Evolutionary conservation across 108 stramenopile species (phyloP).

Genomic region (Skeletonema menzelii): DNA sequence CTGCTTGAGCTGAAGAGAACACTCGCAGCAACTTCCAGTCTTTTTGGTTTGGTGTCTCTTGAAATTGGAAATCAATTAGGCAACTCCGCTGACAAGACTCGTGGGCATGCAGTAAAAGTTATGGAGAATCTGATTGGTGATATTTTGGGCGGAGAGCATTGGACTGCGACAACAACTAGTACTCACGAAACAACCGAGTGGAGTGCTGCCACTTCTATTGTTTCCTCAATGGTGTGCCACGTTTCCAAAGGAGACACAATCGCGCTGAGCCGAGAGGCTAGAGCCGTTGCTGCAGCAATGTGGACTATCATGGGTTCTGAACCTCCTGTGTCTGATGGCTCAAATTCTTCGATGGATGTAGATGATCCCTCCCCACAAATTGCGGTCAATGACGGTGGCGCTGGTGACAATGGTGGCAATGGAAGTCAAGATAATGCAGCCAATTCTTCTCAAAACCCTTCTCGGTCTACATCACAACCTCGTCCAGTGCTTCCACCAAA

Average conservation of each 20-base stretch:
- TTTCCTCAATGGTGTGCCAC: conserved; percentile 77
- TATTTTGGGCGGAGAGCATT: conserved; percentile 70
- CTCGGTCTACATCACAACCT: conserved; percentile 3
- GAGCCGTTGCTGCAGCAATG: conserved; percentile 81
- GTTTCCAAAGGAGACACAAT: conserved; percentile 80
- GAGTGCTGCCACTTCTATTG: conserved; percentile 70
- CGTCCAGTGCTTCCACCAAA: conserved; percentile 31
- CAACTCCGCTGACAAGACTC: conserved; percentile 41
- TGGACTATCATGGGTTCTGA: conserved; percentile 76
- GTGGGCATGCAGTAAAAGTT: conserved; percentile 36
- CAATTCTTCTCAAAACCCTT: conserved; percentile 20
- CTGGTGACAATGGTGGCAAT: not conserved
- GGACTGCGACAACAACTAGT: conserved; percentile 42
- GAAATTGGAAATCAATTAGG: conserved; percentile 41
- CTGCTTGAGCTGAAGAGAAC: conserved; percentile 77
- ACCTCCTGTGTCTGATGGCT: conserved; percentile 5
- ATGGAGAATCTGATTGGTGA: conserved; percentile 62
- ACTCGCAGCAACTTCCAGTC: conserved; percentile 65
- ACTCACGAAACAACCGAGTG: conserved; percentile 50
- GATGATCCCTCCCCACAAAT: conserved; percentile 62
- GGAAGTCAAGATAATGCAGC: conserved; percentile 17
- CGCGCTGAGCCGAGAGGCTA: conserved; percentile 74
- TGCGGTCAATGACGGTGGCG: conserved; percentile 41
- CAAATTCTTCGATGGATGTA: conserved; percentile 8
- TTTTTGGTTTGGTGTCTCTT: conserved; percentile 60